phyloP scores from a whole-genome alignment of 1,139 yeast genomes.

The Candida neerlandica region DNA sequence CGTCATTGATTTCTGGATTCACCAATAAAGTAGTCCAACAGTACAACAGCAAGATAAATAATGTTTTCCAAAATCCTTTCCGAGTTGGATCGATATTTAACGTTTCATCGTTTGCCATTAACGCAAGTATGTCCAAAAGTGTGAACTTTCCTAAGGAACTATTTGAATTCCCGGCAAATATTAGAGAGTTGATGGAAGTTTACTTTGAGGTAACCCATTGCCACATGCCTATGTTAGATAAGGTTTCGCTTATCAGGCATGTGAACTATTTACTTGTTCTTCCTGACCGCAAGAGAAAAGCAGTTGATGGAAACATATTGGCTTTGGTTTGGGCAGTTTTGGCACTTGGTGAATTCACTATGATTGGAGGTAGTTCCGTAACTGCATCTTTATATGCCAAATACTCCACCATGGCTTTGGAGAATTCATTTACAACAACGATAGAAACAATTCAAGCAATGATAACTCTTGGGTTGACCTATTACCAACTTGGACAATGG shows the following conservation, averaged over 20 bases:
- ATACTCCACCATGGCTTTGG: conserved; percentile 26
- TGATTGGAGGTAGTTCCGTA: conserved; percentile 11
- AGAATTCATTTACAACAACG: conserved; percentile 25
- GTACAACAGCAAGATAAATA: conserved; percentile 12
- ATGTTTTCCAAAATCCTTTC: conserved; percentile 21
- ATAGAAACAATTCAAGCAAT: conserved; percentile 29
- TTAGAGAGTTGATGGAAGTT: conserved; percentile 19
- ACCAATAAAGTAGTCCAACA: conserved; percentile 19
- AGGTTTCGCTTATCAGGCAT: conserved; percentile 19
- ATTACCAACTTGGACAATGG: conserved; percentile 29
- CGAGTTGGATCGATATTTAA: conserved; percentile 28
- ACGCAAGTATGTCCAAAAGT: conserved; percentile 18
- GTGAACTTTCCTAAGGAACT: conserved; percentile 20
- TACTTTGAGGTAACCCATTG: conserved; percentile 24
- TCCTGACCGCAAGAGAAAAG: conserved; percentile 11
- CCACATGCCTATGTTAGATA: conserved; percentile 27
- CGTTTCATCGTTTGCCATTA: conserved; percentile 22
- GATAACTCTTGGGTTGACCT: conserved; percentile 24
- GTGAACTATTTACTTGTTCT: conserved; percentile 9
- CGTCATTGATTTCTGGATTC: conserved; percentile 27
- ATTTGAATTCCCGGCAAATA: conserved; percentile 22
- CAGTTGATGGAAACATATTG: conserved; percentile 22
- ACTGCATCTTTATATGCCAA: conserved; percentile 20
- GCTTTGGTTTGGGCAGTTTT: conserved; percentile 27
- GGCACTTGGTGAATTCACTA: conserved; percentile 21